Evolutionary conservation across 73 alveolate species (phyloP).

Genomic region (Tetrahymena thermophila): DNA sequence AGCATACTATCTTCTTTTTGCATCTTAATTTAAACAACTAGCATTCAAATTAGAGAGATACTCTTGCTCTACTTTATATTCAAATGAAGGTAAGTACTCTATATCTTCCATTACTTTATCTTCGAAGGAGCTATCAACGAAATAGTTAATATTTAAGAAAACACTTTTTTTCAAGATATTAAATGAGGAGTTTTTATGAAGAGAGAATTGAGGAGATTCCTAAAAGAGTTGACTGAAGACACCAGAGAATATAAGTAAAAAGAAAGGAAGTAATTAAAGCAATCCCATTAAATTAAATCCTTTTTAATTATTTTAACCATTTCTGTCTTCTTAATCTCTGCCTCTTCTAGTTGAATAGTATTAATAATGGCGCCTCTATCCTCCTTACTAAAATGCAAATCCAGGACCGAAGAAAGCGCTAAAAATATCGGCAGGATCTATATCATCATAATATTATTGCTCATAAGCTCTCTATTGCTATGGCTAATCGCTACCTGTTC

Average conservation of each 20-base stretch:
- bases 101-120: neutral
- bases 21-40: neutral
- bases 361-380: neutral
- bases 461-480: conserved; percentile 16
- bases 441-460: conserved; percentile 23
- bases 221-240: neutral
- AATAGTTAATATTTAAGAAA: neutral
- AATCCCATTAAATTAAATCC: neutral
- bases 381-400: neutral
- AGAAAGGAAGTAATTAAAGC: neutral
- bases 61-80: neutral
- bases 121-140: neutral
- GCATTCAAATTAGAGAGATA: neutral
- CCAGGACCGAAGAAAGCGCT: conserved; percentile 11
- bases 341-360: neutral
- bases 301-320: neutral
- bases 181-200: neutral
- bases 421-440: conserved; percentile 26
- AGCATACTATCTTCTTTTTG: neutral
- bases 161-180: neutral
- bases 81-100: neutral
- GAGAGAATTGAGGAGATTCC: neutral
- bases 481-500: conserved; percentile 35
- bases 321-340: neutral
- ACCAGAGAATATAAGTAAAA: neutral